phyloP scores from a whole-genome alignment of 345 rosid species.

The Euphorbia lathyris region DNA sequence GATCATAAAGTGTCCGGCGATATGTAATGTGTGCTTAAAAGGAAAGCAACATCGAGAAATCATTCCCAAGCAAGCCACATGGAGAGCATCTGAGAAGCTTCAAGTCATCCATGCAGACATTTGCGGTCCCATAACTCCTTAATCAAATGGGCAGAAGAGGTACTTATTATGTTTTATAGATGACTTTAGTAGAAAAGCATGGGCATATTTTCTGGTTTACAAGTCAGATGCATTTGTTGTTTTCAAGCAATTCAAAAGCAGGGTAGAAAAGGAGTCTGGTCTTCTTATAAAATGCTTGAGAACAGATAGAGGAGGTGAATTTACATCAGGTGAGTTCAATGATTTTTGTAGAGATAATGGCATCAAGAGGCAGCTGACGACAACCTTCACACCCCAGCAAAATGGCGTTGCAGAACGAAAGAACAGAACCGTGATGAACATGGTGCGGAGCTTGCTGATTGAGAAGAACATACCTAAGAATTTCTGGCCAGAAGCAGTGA shows the following conservation, averaged over 20 bases:
- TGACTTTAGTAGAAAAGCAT: neutral
- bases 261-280: neutral
- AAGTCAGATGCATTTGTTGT: neutral
- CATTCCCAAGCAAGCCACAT: too few relatives aligned
- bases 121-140: neutral
- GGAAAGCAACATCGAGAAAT: neutral
- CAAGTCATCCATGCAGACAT: too few relatives aligned
- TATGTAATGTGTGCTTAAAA: neutral
- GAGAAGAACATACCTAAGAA: neutral
- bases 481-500: neutral
- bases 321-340: neutral
- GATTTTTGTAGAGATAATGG: too few relatives aligned
- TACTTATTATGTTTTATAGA: neutral
- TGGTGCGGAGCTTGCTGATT: neutral
- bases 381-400: too few relatives aligned
- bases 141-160: neutral
- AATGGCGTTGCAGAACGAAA: too few relatives aligned
- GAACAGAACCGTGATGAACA: too few relatives aligned
- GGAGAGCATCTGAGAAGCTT: neutral
- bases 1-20: neutral
- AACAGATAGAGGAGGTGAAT: too few relatives aligned
- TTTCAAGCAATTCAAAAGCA: too few relatives aligned
- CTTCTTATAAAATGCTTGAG: too few relatives aligned
- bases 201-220: neutral
- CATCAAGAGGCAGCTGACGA: too few relatives aligned